These are phyloP conservation scores for Saturnispora sekii DNA, from an alignment of 805 yeast species.

Conservation along the genomic window DNA sequence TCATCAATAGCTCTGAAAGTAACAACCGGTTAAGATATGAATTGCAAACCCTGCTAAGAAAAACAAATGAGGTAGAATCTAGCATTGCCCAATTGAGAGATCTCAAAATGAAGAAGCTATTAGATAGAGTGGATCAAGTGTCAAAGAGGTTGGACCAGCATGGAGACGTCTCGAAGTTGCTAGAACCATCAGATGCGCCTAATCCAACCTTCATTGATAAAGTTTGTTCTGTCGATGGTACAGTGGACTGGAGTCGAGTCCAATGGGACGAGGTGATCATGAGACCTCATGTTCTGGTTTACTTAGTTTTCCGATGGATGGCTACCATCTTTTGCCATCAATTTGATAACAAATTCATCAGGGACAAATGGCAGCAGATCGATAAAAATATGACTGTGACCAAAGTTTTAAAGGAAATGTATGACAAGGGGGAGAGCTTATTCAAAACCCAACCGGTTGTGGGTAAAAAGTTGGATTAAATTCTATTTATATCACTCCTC, in stretches of 20 bases:
- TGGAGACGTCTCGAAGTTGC: neutral
- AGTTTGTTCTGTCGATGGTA: conserved; percentile 7
- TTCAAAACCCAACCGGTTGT: neutral
- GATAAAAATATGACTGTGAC: conserved; percentile 22
- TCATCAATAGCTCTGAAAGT: conserved; percentile 42
- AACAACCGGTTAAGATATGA: conserved; percentile 60
- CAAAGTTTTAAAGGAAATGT: conserved; percentile 15
- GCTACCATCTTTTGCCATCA: conserved; percentile 11
- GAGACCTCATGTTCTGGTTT: conserved; percentile 19
- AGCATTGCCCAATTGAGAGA: conserved; percentile 30
- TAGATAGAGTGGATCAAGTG: conserved; percentile 11
- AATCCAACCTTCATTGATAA: conserved; percentile 1
- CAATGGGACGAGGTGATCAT: conserved; percentile 9
- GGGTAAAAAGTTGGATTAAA: neutral
- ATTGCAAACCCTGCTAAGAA: conserved; percentile 44
- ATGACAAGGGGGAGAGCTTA: conserved; percentile 13
- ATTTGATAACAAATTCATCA: conserved; percentile 17
- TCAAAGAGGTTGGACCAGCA: neutral
- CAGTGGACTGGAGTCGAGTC: conserved; percentile 8
- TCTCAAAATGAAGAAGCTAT: conserved; percentile 27
- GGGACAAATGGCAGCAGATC: conserved; percentile 22
- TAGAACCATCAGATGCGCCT: neutral
- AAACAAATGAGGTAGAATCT: conserved; percentile 61
- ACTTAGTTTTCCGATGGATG: conserved; percentile 16
- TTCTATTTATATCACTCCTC: neutral